phyloP scores from a whole-genome alignment of 331 rosid genomes.

The Prunus yedoensis region DNA sequence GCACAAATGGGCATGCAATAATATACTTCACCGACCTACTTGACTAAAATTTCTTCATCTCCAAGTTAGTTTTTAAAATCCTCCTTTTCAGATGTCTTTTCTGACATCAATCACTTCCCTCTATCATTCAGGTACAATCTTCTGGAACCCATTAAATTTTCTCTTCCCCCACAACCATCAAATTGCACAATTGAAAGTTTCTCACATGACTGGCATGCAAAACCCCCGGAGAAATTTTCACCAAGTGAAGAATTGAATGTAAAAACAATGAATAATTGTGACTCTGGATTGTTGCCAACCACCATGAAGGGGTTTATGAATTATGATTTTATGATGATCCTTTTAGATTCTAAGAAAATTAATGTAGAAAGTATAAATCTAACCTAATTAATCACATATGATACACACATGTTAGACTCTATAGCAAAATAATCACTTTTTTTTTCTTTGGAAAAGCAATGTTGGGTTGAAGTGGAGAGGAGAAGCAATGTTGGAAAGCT shows the following conservation, averaged over 20 bases:
- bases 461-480: slow-evolving; percentile 64
- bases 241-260: no score
- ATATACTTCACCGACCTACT: slow-evolving; percentile 7
- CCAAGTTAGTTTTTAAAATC: background rate
- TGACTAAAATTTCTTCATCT: slow-evolving; percentile 1
- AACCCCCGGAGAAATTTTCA: no score
- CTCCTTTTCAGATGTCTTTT: background rate
- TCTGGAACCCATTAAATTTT: background rate
- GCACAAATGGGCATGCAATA: slow-evolving; percentile 8
- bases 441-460: slow-evolving; percentile 18
- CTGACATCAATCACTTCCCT: background rate
- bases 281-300: no score
- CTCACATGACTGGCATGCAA: no score
- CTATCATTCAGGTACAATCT: background rate
- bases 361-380: slow-evolving; percentile 20
- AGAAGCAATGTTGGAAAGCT: slow-evolving; percentile 63
- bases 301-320: no score
- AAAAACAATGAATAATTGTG: no score
- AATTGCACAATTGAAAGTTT: no score
- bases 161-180: no score
- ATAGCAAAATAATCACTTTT: slow-evolving; percentile 27
- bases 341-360: slow-evolving; percentile 47
- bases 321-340: no score
- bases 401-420: slow-evolving; percentile 13
- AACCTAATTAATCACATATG: background rate